These are phyloP conservation scores for Emericellopsis cladophorae DNA, from an alignment of 2,329 filamentous ascomycete species.

Conservation along the genomic window DNA sequence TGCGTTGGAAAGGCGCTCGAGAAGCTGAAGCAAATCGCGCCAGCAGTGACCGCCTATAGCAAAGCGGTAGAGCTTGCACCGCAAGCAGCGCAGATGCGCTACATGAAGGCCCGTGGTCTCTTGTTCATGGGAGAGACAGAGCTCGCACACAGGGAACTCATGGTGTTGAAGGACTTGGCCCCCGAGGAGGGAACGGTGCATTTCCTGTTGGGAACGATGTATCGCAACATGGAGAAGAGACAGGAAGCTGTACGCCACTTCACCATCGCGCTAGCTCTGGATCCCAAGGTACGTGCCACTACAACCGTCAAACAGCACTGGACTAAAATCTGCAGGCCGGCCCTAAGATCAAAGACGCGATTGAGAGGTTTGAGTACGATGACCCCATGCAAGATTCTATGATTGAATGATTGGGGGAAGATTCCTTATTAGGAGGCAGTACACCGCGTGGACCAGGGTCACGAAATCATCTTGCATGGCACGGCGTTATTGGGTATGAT, in stretches of 20 bases:
- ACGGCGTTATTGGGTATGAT: slow-evolving; percentile 3
- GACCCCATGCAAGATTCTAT: slow-evolving; percentile 57
- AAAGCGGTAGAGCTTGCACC: slow-evolving; percentile 76
- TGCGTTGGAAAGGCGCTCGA: slow-evolving; percentile 86
- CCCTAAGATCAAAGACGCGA: slow-evolving; percentile 89
- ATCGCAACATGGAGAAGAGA: slow-evolving; percentile 60
- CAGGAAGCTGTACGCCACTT: slow-evolving; percentile 82
- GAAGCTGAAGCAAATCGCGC: slow-evolving; percentile 69
- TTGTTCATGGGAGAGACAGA: slow-evolving; percentile 62
- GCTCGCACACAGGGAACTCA: slow-evolving; percentile 67
- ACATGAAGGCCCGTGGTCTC: slow-evolving; percentile 83
- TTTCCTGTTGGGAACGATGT: slow-evolving; percentile 80
- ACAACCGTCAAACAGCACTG: slow-evolving; percentile 5
- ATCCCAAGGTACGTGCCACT: slow-evolving; percentile 67
- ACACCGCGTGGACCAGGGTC: slow-evolving; percentile 6
- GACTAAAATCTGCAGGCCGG: slow-evolving; percentile 50
- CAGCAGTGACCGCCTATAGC: slow-evolving; percentile 70
- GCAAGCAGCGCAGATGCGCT: slow-evolving; percentile 68
- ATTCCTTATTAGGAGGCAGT: slow-evolving; percentile 6
- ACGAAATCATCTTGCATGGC: slow-evolving; percentile 21
- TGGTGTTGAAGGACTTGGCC: slow-evolving; percentile 79
- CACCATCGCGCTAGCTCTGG: slow-evolving; percentile 86
- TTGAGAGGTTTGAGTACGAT: slow-evolving; percentile 80
- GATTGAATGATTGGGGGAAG: slow-evolving; percentile 32
- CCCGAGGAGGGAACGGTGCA: slow-evolving; percentile 95